These are phyloP conservation scores for Prunus campanulata DNA, from an alignment of 306 rosid genomes.

Conservation along the genomic window DNA sequence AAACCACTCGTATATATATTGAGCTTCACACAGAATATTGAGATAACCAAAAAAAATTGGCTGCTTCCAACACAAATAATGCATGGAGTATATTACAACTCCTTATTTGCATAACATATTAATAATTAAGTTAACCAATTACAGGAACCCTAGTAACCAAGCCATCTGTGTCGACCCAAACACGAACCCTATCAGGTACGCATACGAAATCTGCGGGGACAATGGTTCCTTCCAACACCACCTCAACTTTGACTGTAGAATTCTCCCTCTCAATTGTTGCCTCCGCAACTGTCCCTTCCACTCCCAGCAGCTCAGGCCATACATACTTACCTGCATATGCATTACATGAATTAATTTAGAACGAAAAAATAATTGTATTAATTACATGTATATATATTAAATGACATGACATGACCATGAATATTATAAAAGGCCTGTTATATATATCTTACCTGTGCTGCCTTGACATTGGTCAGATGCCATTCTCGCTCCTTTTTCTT, in stretches of 20 bases:
- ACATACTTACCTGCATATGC: conserved; percentile 32
- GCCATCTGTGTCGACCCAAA: background rate
- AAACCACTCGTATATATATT: background rate
- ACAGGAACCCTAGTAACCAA: background rate
- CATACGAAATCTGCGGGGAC: background rate
- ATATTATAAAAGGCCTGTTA: too few species aligned
- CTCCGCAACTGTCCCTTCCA: conserved; percentile 34
- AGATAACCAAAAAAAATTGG: background rate
- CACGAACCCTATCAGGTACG: background rate
- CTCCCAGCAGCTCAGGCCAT: conserved; percentile 59
- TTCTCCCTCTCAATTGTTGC: conserved; percentile 40
- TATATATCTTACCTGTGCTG: background rate
- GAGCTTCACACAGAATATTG: background rate
- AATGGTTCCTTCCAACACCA: background rate
- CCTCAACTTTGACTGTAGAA: conserved; percentile 20
- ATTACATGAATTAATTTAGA: background rate
- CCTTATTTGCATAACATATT: background rate
- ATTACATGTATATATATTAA: background rate
- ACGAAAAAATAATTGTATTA: background rate
- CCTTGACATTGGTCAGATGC: background rate
- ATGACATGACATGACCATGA: too few species aligned
- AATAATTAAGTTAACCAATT: background rate
- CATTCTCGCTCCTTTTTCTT: background rate
- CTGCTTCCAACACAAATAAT: background rate
- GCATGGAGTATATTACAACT: background rate